Conservation (phyloP, 1,139 yeast genomes). For the Diutina sp. region DNA sequence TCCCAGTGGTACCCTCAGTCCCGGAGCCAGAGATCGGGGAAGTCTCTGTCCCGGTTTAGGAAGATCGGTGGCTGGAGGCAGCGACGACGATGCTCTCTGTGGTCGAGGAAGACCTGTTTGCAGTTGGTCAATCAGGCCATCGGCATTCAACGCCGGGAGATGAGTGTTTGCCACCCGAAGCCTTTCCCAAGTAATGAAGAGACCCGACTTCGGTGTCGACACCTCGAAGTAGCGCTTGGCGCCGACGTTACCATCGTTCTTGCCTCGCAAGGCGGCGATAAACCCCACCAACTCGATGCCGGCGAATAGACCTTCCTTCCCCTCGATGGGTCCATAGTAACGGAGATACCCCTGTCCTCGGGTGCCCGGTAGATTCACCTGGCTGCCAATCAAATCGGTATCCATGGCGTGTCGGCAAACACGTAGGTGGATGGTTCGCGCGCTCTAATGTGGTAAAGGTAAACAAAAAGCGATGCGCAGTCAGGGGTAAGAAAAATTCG, state of each 20-base stretch:
- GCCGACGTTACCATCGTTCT: slow-evolving; percentile 62
- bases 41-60: not conserved
- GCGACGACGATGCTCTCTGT: not conserved
- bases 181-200: slow-evolving; percentile 61
- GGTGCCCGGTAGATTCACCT: slow-evolving; percentile 32
- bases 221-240: slow-evolving; percentile 49
- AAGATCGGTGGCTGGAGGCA: not conserved
- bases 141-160: slow-evolving; percentile 3
- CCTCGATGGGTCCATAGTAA: slow-evolving; percentile 64
- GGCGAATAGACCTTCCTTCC: slow-evolving; percentile 68
- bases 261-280: slow-evolving; percentile 47
- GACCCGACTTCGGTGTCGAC: slow-evolving; percentile 49
- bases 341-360: slow-evolving; percentile 47
- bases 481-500: not conserved
- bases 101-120: not conserved
- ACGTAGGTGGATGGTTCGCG: not conserved
- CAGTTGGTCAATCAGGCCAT: not conserved
- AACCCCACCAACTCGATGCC: slow-evolving; percentile 75
- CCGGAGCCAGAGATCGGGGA: not conserved
- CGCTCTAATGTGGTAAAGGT: not conserved
- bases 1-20: not conserved
- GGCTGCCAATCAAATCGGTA: slow-evolving; percentile 13
- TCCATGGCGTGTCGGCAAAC: not conserved
- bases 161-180: slow-evolving; percentile 30
- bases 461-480: not conserved